A percentile compares a stretch with the other conserved stretches of the same genome.
phyloP scores from a whole-genome alignment of 106 monocot genomes.

The Platanthera guangdongensis region DNA sequence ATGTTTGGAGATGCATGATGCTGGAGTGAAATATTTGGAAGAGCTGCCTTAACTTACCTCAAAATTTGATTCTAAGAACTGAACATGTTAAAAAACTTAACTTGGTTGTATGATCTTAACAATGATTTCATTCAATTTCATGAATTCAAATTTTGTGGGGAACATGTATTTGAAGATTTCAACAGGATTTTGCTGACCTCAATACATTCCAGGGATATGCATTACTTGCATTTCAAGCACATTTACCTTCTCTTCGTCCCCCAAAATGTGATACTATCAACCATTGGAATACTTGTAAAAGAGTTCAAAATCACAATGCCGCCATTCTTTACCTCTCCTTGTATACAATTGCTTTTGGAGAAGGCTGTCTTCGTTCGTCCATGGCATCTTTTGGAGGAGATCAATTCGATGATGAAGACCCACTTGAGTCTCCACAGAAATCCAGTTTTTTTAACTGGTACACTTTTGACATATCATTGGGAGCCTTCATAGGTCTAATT shows the following conservation, averaged over 20 bases:
- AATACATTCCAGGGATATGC: conserved; percentile 31
- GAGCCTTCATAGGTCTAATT: conserved; percentile 32
- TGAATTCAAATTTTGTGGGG: neutral
- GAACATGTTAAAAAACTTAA: neutral
- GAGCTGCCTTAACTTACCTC: too few relatives aligned
- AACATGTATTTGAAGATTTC: too few relatives aligned
- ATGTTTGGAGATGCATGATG: too few relatives aligned
- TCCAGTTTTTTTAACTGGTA: conserved; percentile 82
- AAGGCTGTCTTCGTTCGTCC: conserved; percentile 49
- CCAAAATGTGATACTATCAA: conserved; percentile 30
- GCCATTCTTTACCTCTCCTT: conserved; percentile 38
- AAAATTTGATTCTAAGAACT: too few relatives aligned
- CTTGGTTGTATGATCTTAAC: neutral
- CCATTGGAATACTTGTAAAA: conserved; percentile 29
- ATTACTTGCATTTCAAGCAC: conserved; percentile 73
- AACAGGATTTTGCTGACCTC: too few relatives aligned
- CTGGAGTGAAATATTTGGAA: too few relatives aligned
- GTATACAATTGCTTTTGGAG: conserved; percentile 47
- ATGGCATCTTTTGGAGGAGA: conserved; percentile 67
- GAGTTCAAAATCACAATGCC: conserved; percentile 35
- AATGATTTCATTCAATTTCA: neutral
- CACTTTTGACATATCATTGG: conserved; percentile 54
- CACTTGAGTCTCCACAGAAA: conserved; percentile 28
- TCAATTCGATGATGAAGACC: conserved; percentile 57
- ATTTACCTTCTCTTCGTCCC: conserved; percentile 50